A percentile compares a stretch with the other conserved stretches of the same genome.
phyloP scores from a whole-genome alignment of 129 eudicot genomes.

The Helianthus annuus region DNA sequence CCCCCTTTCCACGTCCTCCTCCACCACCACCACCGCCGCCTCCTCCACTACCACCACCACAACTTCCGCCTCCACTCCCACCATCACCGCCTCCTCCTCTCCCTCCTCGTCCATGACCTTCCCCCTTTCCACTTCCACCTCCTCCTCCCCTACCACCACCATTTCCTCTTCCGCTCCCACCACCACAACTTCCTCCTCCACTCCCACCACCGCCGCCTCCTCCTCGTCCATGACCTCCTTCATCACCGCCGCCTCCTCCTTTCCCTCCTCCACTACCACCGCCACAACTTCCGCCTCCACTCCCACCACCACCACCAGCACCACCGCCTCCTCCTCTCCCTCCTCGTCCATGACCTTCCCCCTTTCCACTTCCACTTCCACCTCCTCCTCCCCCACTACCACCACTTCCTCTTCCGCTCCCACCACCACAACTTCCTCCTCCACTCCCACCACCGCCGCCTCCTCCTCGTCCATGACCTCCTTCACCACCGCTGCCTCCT shows the following conservation, averaged over 20 bases:
- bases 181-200: not conserved
- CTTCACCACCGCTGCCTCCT: not conserved
- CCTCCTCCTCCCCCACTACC: not conserved
- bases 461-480: not conserved
- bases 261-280: conserved; percentile 3
- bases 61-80: not conserved
- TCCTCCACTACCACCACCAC: not conserved
- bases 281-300: not conserved
- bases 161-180: not conserved
- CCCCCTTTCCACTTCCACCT: not conserved
- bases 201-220: conserved; percentile 26
- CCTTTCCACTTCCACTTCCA: conserved; percentile 3
- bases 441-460: not conserved
- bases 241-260: conserved; percentile 18
- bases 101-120: not conserved
- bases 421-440: not conserved
- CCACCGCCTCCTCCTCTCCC: not conserved
- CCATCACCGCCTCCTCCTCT: conserved; percentile 1
- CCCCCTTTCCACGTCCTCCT: no score
- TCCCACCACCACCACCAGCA: not conserved
- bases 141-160: not conserved
- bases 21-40: conserved; percentile 23
- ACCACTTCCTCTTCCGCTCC: not conserved
- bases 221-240: not conserved
- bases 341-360: not conserved